Evolutionary conservation across 2,329 filamentous ascomycete species (phyloP), one percentile per base, ranked within the genome.

Genomic region (Aphanoascus verrucosus): DNA sequence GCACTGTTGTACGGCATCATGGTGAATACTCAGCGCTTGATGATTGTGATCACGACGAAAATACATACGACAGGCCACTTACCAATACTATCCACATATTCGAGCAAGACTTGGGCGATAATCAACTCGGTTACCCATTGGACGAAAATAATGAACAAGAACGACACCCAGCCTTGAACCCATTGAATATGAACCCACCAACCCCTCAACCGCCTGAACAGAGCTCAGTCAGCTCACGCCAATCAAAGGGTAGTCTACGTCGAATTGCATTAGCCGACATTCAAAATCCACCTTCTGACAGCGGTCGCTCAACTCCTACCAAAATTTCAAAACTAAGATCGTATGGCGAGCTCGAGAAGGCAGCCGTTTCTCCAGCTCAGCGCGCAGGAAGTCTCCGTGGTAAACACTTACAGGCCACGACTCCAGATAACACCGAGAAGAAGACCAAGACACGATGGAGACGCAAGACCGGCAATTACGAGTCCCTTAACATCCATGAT

Each of bases 121-220:
- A 64, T 45, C 62, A 62, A 47, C 65, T 68, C 48, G 64, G 67
- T 42, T 65, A 65, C 55, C 59, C 63, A 15, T 65, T 68, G 46
- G 62, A 66, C 14, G 63, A 63, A 32, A 60, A 65, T 28, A 60
- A 67, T 34, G 63, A 62, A 28, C 59, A 63, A n/a, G 50, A 41
- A n/a, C 42, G 56, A 14, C 55, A 54, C 2, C 56, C 66, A 32
- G 62, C 58, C 5, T 60, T 69, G n/a, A 72, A 74, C 40, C 73
- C 73, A 2, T 62, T 75, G 15, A 67, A 65, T 55, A 69, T 75
- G 63, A 75, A 75, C 49, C 72, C 72, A 19, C 71, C 72, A 17
- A 72, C 70, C 5, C 72, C 72, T 1, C 65, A 65, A 41, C 67
- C 68, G 7, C 51, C 61, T 15, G 58, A 62, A n/a, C 54, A 57